These are phyloP conservation scores for Rubia yunnanensis DNA, from an alignment of 257 asterid genomes.

Conservation along the genomic window DNA sequence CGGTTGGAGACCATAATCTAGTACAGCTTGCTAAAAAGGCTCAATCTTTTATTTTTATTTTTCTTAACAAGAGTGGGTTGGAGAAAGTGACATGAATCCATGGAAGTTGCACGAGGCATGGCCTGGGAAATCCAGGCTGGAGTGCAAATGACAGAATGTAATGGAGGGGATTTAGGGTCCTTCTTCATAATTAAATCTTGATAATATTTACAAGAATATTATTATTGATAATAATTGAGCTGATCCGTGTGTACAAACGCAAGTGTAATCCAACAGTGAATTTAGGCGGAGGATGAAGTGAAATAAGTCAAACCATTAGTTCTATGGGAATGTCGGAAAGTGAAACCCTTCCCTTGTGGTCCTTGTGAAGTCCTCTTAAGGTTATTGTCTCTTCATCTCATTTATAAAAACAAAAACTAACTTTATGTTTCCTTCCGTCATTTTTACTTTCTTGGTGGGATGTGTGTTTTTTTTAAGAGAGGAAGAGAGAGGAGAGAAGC, in stretches of 20 bases:
- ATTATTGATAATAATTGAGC: not conserved
- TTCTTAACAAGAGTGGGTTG: not conserved
- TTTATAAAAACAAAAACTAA: not conserved
- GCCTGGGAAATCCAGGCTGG: constrained; percentile 15
- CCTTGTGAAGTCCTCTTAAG: not conserved
- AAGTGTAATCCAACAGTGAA: constrained; percentile 1
- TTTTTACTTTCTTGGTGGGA: not conserved
- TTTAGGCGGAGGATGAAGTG: not conserved
- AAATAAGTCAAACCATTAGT: not conserved
- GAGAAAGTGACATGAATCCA: constrained; percentile 4
- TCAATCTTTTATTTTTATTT: not conserved
- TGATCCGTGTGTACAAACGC: not conserved
- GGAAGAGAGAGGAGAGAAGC: no score
- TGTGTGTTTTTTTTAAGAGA: no score
- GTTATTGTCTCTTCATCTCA: constrained; percentile 1
- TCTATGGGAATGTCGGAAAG: constrained; percentile 13
- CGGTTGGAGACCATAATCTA: not conserved
- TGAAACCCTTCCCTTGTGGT: constrained; percentile 6
- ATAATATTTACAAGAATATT: no score
- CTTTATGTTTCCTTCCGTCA: not conserved
- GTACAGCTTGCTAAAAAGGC: not conserved
- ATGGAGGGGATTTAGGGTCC: constrained; percentile 5
- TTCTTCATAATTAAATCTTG: not conserved
- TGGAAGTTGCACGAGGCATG: not conserved
- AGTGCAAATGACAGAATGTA: not conserved